Conservation (phyloP, 1,139 yeast genomes). For the Debaryomyces nepalensis region DNA sequence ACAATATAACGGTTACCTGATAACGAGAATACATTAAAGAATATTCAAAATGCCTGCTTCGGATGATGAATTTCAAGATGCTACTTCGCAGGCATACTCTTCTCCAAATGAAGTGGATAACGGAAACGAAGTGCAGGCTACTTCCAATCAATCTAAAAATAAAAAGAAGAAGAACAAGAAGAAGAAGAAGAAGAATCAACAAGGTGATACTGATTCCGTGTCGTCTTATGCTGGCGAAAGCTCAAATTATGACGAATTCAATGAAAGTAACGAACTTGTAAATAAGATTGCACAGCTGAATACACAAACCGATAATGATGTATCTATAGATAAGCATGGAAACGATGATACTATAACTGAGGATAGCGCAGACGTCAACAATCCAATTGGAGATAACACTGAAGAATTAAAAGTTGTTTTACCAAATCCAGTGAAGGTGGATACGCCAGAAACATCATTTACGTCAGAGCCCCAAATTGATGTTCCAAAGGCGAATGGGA, state of each 20-base stretch:
- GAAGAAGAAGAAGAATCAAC: conserved; percentile 9
- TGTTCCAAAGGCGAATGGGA: background rate
- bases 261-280: conserved; percentile 9
- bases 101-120: conserved; percentile 6
- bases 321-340: conserved; percentile 5
- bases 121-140: conserved; percentile 4
- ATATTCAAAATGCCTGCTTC: conserved; percentile 20
- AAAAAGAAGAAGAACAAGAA: conserved; percentile 14
- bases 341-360: conserved; percentile 12
- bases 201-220: conserved; percentile 2
- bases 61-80: conserved; percentile 29
- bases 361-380: conserved; percentile 4
- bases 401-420: conserved; percentile 5
- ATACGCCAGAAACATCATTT: conserved; percentile 1
- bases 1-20: background rate
- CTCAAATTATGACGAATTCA: conserved; percentile 7
- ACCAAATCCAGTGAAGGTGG: conserved; percentile 6
- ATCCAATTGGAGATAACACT: conserved; percentile 1
- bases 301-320: background rate
- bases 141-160: conserved; percentile 6
- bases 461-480: background rate
- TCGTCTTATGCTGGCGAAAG: conserved; percentile 8
- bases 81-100: conserved; percentile 15
- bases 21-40: conserved; percentile 2
- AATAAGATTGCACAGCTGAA: conserved; percentile 1